Evolutionary conservation across 257 asterid genomes (phyloP), one percentile per base, ranked within the genome.

Genomic region (Scutellaria galericulata): DNA sequence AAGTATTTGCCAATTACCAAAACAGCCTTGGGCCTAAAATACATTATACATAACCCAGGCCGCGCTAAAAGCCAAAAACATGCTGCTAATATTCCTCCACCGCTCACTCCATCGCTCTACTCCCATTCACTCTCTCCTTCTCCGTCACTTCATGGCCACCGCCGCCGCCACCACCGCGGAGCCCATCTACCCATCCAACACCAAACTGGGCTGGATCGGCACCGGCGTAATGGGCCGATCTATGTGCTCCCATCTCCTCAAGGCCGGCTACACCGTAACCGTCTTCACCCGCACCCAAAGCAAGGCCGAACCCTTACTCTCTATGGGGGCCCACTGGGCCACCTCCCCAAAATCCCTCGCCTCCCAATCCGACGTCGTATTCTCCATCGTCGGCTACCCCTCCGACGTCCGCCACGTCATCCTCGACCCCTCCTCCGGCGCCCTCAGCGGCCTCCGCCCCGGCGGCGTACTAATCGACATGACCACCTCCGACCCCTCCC

Each of bases 401-500:
- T 87, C 97, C 70, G 97, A 90, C 83, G 96, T 90, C 74, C 97
- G 96, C 81, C 90, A 80, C 76, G 96, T 92, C 84, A 56, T 87
- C 74, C 96, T 92, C 58, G 87, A 90, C 64, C 86, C 97, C 50
- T 2, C 80, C 35, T 55, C 87, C 75, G 98, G 98, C 52, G 92
- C 87, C 20, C 91, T 93, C 42, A 13, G 90, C 70, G 93, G 89
- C 62, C 88, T 90, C 54, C 93, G 88, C 5, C 73, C 83, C 24
- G 92, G 92, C 7, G 96, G 95, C 2, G 79, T 88, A 3, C 9
- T 93, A 2, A 76, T 93, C 64, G 98, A 93, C 66, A 90, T 93
- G 98, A 93, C 97, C 53, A 93, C 98, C 45, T 93, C 98, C 48
- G 96, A 87, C 24, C 98, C 98, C 37, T 90, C 98, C 40, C 86